Evolutionary conservation across 169 alveolate species (phyloP).

Genomic region (Miamiensis avidus): DNA sequence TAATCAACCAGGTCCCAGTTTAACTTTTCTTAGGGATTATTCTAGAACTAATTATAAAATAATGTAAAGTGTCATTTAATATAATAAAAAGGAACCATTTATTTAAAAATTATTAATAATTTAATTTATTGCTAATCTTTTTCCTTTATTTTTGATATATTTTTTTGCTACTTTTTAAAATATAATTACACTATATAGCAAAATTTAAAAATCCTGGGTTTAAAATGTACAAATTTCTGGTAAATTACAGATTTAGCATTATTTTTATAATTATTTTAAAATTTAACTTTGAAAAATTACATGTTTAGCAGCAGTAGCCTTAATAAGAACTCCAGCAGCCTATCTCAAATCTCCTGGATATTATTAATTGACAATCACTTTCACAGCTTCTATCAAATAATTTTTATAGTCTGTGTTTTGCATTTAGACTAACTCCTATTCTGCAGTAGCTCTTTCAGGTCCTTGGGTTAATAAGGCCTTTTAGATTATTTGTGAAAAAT

Average conservation of each 20-base stretch:
- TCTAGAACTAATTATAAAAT: too few relatives aligned
- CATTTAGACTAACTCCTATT: constrained; percentile 3
- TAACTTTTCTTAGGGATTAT: background rate
- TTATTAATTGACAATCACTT: background rate
- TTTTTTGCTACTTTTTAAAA: background rate
- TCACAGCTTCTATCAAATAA: constrained; percentile 7
- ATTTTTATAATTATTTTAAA: background rate
- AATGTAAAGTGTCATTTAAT: too few relatives aligned
- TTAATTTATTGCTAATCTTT: constrained; percentile 6
- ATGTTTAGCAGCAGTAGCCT: background rate
- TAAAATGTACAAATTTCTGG: background rate
- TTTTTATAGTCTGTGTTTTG: background rate
- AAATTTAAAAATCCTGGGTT: background rate
- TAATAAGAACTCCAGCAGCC: constrained; percentile 18
- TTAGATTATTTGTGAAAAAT: too few relatives aligned
- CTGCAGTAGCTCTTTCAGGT: background rate
- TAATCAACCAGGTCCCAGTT: background rate
- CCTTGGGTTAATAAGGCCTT: background rate
- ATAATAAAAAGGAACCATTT: too few relatives aligned
- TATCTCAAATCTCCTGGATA: constrained; percentile 6
- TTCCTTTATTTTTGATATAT: background rate
- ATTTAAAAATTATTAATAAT: too few relatives aligned
- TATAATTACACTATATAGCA: background rate
- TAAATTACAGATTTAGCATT: background rate
- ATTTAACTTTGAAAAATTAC: background rate